Conservation (phyloP, 805 yeast species). For the Nakazawaea molendinolei region DNA sequence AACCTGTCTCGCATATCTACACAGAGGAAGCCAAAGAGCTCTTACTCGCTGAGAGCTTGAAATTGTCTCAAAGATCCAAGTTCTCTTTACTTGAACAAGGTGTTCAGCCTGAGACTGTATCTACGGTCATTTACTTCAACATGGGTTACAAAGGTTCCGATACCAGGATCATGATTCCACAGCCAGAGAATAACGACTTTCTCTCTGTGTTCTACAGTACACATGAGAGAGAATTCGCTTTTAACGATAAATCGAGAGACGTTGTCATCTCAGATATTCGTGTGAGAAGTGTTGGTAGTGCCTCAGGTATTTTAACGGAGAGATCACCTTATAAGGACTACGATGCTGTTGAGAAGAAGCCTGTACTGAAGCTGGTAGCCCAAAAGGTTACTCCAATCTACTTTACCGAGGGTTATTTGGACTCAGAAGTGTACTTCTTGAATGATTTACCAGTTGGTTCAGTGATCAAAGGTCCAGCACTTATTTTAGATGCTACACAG, state of each 20-base stretch:
- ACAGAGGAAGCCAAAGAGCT: conserved; percentile 12
- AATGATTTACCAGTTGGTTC: conserved; percentile 18
- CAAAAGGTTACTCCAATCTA: conserved; percentile 3
- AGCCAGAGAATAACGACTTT: conserved; percentile 19
- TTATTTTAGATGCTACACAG: conserved; percentile 23
- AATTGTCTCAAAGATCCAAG: conserved; percentile 13
- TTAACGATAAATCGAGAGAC: conserved; percentile 20
- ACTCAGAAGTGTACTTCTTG: conserved; percentile 17
- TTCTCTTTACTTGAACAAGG: conserved; percentile 17
- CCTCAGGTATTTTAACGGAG: conserved; percentile 15
- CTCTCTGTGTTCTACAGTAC: conserved; percentile 18
- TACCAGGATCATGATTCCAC: conserved; percentile 22
- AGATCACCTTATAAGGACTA: conserved; percentile 21
- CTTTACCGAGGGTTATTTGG: conserved; percentile 21
- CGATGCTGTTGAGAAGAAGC: conserved; percentile 11
- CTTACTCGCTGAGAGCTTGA: conserved; percentile 13
- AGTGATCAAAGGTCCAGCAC: conserved; percentile 20
- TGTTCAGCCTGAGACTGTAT: conserved; percentile 11
- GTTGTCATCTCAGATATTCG: conserved; percentile 25
- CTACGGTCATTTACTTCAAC: conserved; percentile 7
- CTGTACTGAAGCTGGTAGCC: conserved; percentile 13
- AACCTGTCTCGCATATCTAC: conserved; percentile 19
- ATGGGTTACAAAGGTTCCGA: conserved; percentile 20
- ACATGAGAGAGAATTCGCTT: conserved; percentile 28
- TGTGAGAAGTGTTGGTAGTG: conserved; percentile 26